Conservation (phyloP, 371 early-diverging fungal species). For the Conidiobolus incongruus region DNA sequence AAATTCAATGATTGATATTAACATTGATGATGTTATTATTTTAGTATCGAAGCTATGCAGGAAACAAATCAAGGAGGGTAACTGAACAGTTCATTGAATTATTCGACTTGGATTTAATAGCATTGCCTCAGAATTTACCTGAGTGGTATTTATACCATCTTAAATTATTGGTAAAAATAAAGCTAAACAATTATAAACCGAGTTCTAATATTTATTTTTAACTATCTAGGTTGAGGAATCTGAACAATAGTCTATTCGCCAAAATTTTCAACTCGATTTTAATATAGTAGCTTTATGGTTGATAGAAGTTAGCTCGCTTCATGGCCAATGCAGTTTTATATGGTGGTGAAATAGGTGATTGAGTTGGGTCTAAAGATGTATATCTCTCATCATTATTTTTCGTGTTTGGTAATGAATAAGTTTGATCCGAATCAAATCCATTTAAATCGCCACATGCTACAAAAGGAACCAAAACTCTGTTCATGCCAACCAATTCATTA, state of each 20-base stretch:
- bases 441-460: slow-evolving; percentile 81
- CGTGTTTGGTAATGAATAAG: slow-evolving; percentile 44
- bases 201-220: too few species aligned
- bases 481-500: slow-evolving; percentile 39
- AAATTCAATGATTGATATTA: slow-evolving; percentile 4
- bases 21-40: not conserved
- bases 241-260: too few species aligned
- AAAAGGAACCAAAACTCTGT: slow-evolving; percentile 70
- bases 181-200: too few species aligned
- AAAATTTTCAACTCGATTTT: too few species aligned
- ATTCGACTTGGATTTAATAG: slow-evolving; percentile 79
- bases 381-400: not conserved
- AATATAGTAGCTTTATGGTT: too few species aligned
- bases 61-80: slow-evolving; percentile 58
- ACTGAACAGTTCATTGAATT: slow-evolving; percentile 90
- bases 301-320: slow-evolving; percentile 19
- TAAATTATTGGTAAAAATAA: slow-evolving; percentile 23
- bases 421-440: slow-evolving; percentile 65
- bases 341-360: slow-evolving; percentile 75
- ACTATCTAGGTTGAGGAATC: too few species aligned
- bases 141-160: slow-evolving; percentile 52
- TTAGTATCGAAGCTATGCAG: slow-evolving; percentile 74
- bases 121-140: slow-evolving; percentile 51
- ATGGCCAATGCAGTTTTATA: slow-evolving; percentile 66
- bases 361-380: slow-evolving; percentile 37